Evolutionary conservation across 2,329 filamentous ascomycete genomes (phyloP).

Genomic region (Zymoseptoria brevis): DNA sequence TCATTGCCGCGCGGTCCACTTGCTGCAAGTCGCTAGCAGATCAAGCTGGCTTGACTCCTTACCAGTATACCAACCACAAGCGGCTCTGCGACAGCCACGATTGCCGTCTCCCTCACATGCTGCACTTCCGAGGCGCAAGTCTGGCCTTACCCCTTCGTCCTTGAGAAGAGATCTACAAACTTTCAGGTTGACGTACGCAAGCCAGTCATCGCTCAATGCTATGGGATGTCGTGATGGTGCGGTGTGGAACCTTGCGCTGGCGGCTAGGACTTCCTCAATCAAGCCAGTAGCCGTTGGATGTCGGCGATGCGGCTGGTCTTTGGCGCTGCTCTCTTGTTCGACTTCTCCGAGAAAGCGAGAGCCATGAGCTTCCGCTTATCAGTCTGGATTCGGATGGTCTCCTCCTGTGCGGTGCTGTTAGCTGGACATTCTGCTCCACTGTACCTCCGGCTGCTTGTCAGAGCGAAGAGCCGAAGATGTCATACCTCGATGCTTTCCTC

Average conservation of each 20-base stretch:
- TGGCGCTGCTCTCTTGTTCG: slow-evolving; percentile 44
- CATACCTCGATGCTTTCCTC: slow-evolving; percentile 61
- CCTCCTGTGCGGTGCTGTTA: slow-evolving; percentile 41
- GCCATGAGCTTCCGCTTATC: slow-evolving; percentile 71
- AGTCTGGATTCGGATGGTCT: slow-evolving; percentile 68
- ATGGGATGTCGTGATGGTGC: neutral
- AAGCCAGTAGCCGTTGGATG: slow-evolving; percentile 33
- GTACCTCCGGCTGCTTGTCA: neutral
- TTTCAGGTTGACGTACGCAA: neutral
- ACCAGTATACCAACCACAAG: neutral
- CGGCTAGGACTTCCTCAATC: neutral
- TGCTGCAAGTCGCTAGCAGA: no score
- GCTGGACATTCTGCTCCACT: neutral
- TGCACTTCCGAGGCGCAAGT: neutral
- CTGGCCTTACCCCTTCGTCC: neutral
- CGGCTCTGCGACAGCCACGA: neutral
- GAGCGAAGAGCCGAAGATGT: neutral
- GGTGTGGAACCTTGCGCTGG: neutral
- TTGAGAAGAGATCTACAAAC: neutral
- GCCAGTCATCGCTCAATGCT: neutral
- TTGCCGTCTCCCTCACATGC: neutral
- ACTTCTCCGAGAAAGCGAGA: slow-evolving; percentile 70
- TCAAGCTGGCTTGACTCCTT: neutral
- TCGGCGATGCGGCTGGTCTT: slow-evolving; percentile 42
- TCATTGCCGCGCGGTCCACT: neutral